Evolutionary conservation across 345 rosid species (phyloP).

Genomic region (Salix dunnii): DNA sequence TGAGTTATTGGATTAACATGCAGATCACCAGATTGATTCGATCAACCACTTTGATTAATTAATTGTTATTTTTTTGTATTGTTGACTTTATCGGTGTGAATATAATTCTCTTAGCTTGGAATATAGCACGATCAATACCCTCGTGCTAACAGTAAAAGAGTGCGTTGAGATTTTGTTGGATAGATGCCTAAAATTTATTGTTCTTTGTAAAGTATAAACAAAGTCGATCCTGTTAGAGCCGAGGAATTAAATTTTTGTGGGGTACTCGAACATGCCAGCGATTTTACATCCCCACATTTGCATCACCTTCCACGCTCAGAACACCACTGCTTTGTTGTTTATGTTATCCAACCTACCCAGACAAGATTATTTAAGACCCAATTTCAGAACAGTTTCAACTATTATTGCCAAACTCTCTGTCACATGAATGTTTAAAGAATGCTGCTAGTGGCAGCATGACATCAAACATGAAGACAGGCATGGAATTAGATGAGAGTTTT

Average conservation of each 20-base stretch:
- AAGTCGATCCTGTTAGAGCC: background rate
- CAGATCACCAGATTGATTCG: too few species aligned
- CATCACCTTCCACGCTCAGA: conserved; percentile 5
- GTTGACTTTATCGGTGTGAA: too few species aligned
- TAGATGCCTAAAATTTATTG: background rate
- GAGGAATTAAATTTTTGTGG: background rate
- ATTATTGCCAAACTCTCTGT: too few species aligned
- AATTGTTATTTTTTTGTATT: too few species aligned
- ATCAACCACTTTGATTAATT: too few species aligned
- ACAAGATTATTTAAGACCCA: background rate
- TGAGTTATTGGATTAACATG: too few species aligned
- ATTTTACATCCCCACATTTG: background rate
- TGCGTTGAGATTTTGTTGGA: background rate
- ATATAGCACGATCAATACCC: background rate
- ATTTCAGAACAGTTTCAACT: background rate
- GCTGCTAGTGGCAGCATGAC: background rate
- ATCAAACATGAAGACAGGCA: conserved; percentile 4
- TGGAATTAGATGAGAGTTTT: background rate
- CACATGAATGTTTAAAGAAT: background rate
- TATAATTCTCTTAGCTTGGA: background rate
- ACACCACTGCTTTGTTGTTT: conserved; percentile 1
- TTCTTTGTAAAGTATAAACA: background rate
- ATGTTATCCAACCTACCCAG: conserved; percentile 5
- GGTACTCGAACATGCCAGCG: background rate
- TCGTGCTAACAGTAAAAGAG: background rate